Evolutionary conservation across 768 basidiomycete species (phyloP).

Genomic region (Suillus discolor): DNA sequence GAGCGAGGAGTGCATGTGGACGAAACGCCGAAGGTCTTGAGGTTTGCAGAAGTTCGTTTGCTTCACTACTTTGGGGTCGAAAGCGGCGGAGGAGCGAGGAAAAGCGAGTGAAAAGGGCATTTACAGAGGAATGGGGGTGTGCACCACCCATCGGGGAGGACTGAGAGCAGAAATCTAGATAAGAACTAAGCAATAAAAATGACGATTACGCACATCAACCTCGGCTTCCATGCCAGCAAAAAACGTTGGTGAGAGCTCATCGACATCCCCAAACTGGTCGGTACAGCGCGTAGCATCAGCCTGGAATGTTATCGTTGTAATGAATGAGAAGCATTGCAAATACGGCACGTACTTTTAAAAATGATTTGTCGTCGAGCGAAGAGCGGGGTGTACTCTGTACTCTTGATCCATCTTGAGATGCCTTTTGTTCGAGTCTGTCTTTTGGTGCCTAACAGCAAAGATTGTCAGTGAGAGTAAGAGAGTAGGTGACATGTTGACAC

Average conservation of each 20-base stretch:
- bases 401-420: background rate
- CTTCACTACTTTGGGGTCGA: background rate
- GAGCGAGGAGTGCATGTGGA: background rate
- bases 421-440: too few species aligned
- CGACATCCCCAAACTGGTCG: background rate
- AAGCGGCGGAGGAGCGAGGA: background rate
- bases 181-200: background rate
- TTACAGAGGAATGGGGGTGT: background rate
- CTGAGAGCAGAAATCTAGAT: background rate
- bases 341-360: background rate
- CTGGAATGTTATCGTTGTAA: background rate
- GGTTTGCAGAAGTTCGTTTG: background rate
- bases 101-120: background rate
- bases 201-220: background rate
- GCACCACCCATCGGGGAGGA: background rate
- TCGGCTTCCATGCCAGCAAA: background rate
- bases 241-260: background rate
- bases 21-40: background rate
- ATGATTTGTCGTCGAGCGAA: background rate
- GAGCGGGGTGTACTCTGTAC: background rate
- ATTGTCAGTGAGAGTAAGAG: too few species aligned
- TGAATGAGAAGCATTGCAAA: background rate
- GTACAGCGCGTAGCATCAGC: background rate
- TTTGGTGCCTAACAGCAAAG: too few species aligned
- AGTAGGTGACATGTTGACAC: too few species aligned